Evolutionary conservation across 805 yeast genomes (phyloP), one percentile per base, ranked within the genome.

Genomic region (Pichia thaimueangensis): DNA sequence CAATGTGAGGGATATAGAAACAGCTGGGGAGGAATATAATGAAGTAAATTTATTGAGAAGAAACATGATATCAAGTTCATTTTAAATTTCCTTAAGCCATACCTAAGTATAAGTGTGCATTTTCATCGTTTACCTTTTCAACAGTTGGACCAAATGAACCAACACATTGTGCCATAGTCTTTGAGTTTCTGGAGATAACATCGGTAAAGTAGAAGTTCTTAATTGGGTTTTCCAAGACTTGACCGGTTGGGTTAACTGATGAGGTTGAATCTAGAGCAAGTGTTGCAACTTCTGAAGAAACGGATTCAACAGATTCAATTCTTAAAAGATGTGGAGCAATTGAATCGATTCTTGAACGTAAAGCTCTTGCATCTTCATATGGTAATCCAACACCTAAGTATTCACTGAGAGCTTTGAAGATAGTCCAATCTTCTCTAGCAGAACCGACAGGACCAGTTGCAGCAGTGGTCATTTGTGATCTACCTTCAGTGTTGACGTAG

Each of bases 401-500:
- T 63, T 86, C 95, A 43, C 86, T 77, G 45, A 84, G 71, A 3
- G 95, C 95, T 65, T 89, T 78, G 53, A 86, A 62, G 49, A 86
- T 82, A 68, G 81, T 81, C 95, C 95, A 86, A 66, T 86, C 95
- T 64, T 86, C 95, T 62, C 95, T 81, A 35, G 95, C 93, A 37
- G 75, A 83, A 23, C 93, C 95, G 36, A 95, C 95, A 7, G 93
- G 82, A 48, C 81, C 84, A 23, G 86, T 80, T 32, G 95, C 93
- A 34, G 95, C 95, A 50, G 91, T 75, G 3, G 95, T 82, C 45
- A 72, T 64, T 69, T 86, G 95, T 11, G 86, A 79, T 62, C 95
- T 79, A 54, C 95, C 95, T 68, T 86, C 95, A 30, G 95, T 86
- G 68, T 86, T 86, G 50, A 86, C 89, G 63, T 76, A 86, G 5